Base-by-base conservation (phyloP, 805 yeast genomes). In the Lachancea sp. region DNA sequence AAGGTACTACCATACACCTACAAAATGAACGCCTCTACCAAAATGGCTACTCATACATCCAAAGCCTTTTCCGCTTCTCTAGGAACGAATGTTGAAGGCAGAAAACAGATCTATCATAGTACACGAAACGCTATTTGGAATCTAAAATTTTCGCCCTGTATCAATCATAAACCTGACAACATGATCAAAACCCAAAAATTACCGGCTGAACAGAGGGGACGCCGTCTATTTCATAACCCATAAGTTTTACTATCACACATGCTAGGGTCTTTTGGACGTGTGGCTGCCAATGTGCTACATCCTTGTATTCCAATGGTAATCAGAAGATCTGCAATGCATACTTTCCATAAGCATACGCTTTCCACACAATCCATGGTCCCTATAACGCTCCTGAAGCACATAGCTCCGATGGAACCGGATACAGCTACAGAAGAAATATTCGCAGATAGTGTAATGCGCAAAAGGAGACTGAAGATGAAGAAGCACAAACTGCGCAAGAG, bases 401-500 rank as follows among this genome's bases (percentile, higher is more conserved):
- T 29, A 16, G 28, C 16, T 7, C 33, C 33, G 8, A 29, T 36
- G 28, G 39, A 36, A 15, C 32, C 26, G n/a, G 22, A 20, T 7
- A 28, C 39, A 15, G n/a, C 25, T 6, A 3, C 26, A 5, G 39
- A 36, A 7, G 56, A 49, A 31, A 53, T 77, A 53, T 55, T 69
- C 46, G 57, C 75, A 52, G 87, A 83, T 53, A 80, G 88, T 9
- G 94, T 84, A 25, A 66, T 80, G 63, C 75, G 92, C 63, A 84
- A 84, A 60, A 80, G 98, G 70, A 77, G 85, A 67, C 78, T 85
- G 63, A 90, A 88, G 74, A 92, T 92, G 97, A 92, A 90, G 77
- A 86, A 89, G 61, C 98, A 92, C 68, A 92, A 92, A 72, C 74
- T 87, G 63, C 83, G 92, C 71, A 92, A 92, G 81, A 84, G 97